A percentile compares a stretch with the other conserved stretches of the same genome.
These are phyloP conservation scores for Lycium barbarum DNA, from an alignment of 257 asterid species.

Conservation along the genomic window DNA sequence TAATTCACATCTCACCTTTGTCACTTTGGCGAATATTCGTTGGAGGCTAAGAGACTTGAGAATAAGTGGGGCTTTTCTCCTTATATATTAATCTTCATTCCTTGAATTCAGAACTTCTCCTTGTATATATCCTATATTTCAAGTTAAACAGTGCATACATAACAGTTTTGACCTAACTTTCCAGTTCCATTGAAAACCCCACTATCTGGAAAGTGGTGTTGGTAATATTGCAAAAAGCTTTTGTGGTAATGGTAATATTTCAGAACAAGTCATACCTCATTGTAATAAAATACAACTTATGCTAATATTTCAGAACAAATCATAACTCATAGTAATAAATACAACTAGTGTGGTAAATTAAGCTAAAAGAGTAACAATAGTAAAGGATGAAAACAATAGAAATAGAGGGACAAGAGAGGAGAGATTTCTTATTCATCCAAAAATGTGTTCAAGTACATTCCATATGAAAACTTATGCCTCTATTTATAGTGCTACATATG, in stretches of 20 bases:
- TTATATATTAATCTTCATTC: neutral
- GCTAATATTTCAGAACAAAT: too few relatives aligned
- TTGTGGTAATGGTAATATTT: neutral
- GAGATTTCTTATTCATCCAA: too few relatives aligned
- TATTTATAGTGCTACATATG: too few relatives aligned
- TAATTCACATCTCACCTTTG: neutral
- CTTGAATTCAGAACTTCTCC: neutral
- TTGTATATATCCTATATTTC: neutral
- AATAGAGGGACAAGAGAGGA: too few relatives aligned
- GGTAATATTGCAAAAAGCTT: slow-evolving; percentile 14
- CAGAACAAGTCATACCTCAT: neutral
- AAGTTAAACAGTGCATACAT: neutral
- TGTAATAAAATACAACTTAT: neutral
- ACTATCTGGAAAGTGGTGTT: neutral
- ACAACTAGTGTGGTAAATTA: too few relatives aligned
- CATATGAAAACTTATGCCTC: too few relatives aligned
- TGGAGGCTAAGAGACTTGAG: neutral
- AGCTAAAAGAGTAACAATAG: too few relatives aligned
- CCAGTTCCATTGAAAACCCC: neutral
- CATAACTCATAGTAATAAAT: too few relatives aligned
- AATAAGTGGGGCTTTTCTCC: neutral
- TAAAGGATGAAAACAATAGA: too few relatives aligned
- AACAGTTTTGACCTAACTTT: neutral
- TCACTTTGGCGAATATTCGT: neutral
- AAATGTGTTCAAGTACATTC: too few relatives aligned